Percentiles rank a stretch among this genome's conserved stretches.
phyloP scores from a whole-genome alignment of 495 filamentous ascomycete species.

The Daldinia loculata region DNA sequence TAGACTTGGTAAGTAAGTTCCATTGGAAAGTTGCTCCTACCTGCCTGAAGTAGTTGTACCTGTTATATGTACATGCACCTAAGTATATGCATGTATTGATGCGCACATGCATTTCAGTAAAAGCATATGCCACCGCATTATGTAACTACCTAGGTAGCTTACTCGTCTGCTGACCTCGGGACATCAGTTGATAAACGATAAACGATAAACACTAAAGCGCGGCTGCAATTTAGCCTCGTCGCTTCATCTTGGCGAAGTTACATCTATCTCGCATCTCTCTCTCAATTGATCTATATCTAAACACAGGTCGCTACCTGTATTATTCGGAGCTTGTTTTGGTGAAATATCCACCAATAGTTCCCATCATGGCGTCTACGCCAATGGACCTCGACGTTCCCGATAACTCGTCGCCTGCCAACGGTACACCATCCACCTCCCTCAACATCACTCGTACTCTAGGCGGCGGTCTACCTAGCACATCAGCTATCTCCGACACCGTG shows the following conservation, averaged over 20 bases:
- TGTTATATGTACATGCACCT: too few species aligned
- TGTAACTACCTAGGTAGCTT: too few species aligned
- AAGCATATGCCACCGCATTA: neutral
- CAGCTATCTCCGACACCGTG: constrained; percentile 58
- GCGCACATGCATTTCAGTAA: neutral
- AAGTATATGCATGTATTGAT: neutral
- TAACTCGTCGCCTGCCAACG: constrained; percentile 45
- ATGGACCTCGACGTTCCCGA: constrained; percentile 61
- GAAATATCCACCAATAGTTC: neutral
- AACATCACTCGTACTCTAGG: constrained; percentile 52
- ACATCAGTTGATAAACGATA: neutral
- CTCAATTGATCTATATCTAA: neutral
- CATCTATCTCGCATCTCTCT: neutral
- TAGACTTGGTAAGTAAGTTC: too few species aligned
- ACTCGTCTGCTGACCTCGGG: too few species aligned
- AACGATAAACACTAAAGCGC: neutral
- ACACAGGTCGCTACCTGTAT: neutral
- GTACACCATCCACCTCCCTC: constrained; percentile 47
- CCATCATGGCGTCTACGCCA: constrained; percentile 59
- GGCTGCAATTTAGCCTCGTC: constrained; percentile 6
- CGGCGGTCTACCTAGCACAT: constrained; percentile 48
- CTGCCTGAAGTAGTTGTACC: neutral
- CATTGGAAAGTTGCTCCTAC: neutral
- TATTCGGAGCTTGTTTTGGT: neutral
- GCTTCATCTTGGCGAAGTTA: neutral